A percentile compares a stretch with the other conserved stretches of the same genome.
Conservation (phyloP, 305 asterid species). For the Fraxinus sp. region DNA sequence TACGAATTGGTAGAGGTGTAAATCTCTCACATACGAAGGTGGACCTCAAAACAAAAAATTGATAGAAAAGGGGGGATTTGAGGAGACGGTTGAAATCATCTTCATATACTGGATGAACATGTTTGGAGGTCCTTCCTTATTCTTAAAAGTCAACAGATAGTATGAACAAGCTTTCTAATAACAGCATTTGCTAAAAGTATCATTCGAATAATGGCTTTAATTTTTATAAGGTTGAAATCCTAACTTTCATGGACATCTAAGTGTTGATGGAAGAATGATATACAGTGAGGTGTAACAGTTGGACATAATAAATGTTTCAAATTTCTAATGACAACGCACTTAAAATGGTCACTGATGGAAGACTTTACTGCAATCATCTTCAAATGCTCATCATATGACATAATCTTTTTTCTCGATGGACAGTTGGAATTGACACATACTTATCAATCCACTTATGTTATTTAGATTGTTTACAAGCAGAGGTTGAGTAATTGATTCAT, state of each 20-base stretch:
- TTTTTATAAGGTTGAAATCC: not conserved
- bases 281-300: not conserved
- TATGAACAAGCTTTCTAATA: not conserved
- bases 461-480: conserved; percentile 1
- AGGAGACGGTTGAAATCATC: not conserved
- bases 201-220: not conserved
- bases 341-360: not conserved
- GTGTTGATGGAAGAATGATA: not conserved
- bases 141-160: not conserved
- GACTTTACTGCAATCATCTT: not conserved
- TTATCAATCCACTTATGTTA: not conserved
- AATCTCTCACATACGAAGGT: not conserved
- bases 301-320: not conserved
- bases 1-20: not conserved
- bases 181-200: not conserved
- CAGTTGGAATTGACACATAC: not conserved
- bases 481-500: not conserved
- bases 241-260: not conserved
- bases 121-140: not conserved
- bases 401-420: not conserved
- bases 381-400: not conserved
- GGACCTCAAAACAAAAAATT: not conserved
- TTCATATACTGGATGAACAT: not conserved
- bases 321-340: not conserved
- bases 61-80: not conserved